A percentile compares a stretch with the other conserved stretches of the same genome.
Conservation (phyloP, 768 basidiomycete genomes). For the Leccinum ochraceum region DNA sequence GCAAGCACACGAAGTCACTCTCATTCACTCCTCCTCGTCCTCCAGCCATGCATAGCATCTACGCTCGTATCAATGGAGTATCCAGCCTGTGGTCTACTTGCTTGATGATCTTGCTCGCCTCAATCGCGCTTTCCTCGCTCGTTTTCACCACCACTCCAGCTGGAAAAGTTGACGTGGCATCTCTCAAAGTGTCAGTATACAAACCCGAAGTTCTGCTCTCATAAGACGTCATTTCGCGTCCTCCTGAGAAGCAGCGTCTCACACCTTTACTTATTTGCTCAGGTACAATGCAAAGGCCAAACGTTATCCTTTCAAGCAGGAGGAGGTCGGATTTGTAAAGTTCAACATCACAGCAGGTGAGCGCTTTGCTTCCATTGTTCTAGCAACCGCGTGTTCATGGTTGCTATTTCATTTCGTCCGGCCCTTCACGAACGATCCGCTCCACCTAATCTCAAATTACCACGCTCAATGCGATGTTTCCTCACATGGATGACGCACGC, state of each 20-base stretch:
- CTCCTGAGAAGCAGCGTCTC: constrained; percentile 15
- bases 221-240: constrained; percentile 12
- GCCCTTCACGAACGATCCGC: constrained; percentile 10
- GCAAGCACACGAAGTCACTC: constrained; percentile 1
- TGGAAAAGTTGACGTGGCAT: constrained; percentile 57
- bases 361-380: constrained; percentile 34
- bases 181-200: constrained; percentile 75
- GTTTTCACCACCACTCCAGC: constrained; percentile 58
- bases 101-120: constrained; percentile 66
- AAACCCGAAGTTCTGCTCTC: background rate
- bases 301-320: constrained; percentile 58
- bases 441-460: constrained; percentile 19
- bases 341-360: constrained; percentile 82
- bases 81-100: constrained; percentile 76
- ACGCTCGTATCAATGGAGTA: constrained; percentile 71
- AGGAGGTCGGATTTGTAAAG: constrained; percentile 78
- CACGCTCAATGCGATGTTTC: constrained; percentile 9
- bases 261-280: constrained; percentile 7
- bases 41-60: constrained; percentile 63
- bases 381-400: constrained; percentile 25
- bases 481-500: constrained; percentile 3
- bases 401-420: constrained; percentile 28
- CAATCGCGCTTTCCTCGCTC: constrained; percentile 75
- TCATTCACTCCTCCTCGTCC: background rate
- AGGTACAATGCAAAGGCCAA: constrained; percentile 53